phyloP scores from a whole-genome alignment of 2,329 filamentous ascomycete species.

The Coleophoma cylindrospora region DNA sequence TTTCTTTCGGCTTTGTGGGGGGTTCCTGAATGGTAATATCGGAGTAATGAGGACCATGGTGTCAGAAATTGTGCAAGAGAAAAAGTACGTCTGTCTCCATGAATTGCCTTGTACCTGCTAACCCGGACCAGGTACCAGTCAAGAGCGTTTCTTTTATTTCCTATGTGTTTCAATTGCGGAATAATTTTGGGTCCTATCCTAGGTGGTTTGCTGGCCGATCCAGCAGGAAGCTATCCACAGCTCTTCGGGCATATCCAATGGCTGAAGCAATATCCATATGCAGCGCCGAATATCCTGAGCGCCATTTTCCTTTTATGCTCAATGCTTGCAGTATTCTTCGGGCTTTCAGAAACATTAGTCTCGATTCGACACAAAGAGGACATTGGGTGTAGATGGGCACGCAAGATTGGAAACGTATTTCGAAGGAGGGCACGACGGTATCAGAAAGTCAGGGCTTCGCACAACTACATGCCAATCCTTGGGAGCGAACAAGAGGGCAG shows the following conservation, averaged over 20 bases:
- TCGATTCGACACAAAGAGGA: slow-evolving; percentile 25
- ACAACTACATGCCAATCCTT: slow-evolving; percentile 11
- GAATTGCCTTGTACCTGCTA: not conserved
- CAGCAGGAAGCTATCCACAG: slow-evolving; percentile 29
- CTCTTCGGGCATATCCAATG: slow-evolving; percentile 31
- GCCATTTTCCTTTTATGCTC: slow-evolving; percentile 23
- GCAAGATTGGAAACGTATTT: slow-evolving; percentile 11
- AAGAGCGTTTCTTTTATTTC: slow-evolving; percentile 36
- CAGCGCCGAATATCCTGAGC: slow-evolving; percentile 34
- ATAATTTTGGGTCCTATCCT: slow-evolving; percentile 21
- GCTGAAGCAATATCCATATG: slow-evolving; percentile 35
- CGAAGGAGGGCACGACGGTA: not conserved
- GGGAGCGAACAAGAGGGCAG: slow-evolving; percentile 6
- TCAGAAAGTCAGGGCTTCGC: slow-evolving; percentile 3
- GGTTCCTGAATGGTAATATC: slow-evolving; percentile 70
- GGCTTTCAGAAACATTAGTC: slow-evolving; percentile 29
- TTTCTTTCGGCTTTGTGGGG: slow-evolving; percentile 66
- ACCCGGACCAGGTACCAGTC: slow-evolving; percentile 55
- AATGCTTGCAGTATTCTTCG: slow-evolving; percentile 25
- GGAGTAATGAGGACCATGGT: slow-evolving; percentile 73
- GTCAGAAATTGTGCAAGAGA: slow-evolving; percentile 64
- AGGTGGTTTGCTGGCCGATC: slow-evolving; percentile 38
- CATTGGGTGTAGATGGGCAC: slow-evolving; percentile 15
- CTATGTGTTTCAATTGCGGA: slow-evolving; percentile 62
- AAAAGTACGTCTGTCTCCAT: slow-evolving; percentile 40